Evolutionary conservation across 2,329 filamentous ascomycete species (phyloP), one percentile per base, ranked within the genome.

Genomic region (Sporothrix euskadiensis): DNA sequence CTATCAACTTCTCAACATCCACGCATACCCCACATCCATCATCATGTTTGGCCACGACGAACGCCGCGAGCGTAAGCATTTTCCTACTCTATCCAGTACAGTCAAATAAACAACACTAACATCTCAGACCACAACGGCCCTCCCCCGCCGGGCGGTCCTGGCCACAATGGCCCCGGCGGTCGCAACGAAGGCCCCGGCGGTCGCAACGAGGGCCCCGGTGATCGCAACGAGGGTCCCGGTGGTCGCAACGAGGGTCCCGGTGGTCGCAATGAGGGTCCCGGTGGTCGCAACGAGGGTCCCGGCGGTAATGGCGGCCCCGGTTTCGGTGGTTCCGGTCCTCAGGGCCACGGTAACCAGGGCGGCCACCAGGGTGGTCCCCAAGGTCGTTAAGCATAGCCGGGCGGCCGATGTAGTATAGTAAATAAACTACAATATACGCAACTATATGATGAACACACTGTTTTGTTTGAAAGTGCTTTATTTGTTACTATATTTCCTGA

Each of bases 31-130:
- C 35, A 63, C 59, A 44, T 22, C 32, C 41, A n/a, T 12, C 59
- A 63, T 44, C 59, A 63, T 63, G 59, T 63, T 63, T n/a, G 59
- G 59, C 7, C 59, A 63, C 59, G 59, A 59, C 56, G 30, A 14
- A 35, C 26, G 2, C 30, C 56, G 39, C 61, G 39, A 66, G 61
- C 39, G 61, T 66, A 47, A 47, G 61, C 30, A 35, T n/a, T 32
- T 7, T 35, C 30, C 57, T 39, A n/a, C 4, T 14, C 30, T 22
- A 39, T 10, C 16, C 19, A 8, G 16, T 8, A n/a, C 12, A 12
- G n/a, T 39, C 19, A 12, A 5, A 9, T 26, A 8, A 16, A 8
- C n/a, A 30, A 12, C 5, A 14, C 59, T 63, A 35, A 63, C 59
- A 44, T 10, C 6, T 12, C 39, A 66, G 61, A 66, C n/a, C 61